Evolutionary conservation across 2,329 filamentous ascomycete genomes (phyloP), one percentile per base, ranked within the genome.

Genomic region (Penicillium hesseltinei): DNA sequence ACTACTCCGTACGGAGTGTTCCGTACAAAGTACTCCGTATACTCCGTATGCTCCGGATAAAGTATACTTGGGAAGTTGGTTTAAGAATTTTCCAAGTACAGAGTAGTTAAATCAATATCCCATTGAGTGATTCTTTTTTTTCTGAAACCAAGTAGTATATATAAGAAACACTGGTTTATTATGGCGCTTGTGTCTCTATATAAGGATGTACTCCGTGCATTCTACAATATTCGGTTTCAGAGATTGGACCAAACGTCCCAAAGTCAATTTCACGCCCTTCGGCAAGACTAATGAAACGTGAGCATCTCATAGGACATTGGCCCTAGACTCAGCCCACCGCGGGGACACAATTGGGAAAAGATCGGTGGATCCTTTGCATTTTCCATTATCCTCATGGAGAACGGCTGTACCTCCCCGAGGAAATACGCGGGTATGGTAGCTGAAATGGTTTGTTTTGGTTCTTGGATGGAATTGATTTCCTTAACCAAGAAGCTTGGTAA

Each of bases 201-300:
- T 25, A 42, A 43, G 15, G 11, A 15, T 10, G 13, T 17, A 17
- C 36, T 21, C n/a, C n/a, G n/a, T 19, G n/a, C 40, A 17, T 25
- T 42, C 21, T 5, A 17, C 1, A 25, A 5, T 39, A 39, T 21
- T 39, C n/a, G 2, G 36, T 39, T 39, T 39, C 36, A 39, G n/a
- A 11, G 35, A 38, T n/a, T 11, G 36, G 36, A 42, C 23, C 8
- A 21, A 29, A 36, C 23, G 11, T 38, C n/a, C 7, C 25, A 65
- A 66, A 65, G 54, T 67, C 59, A 65, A 66, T 61, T 66, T 67
- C 57, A 66, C 65, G 65, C 65, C 65, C 64, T 67, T 67, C 60
- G 63, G 60, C 53, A 60, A 54, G 58, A 51, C 65, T 66, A 67
- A 54, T 27, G 43, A 43, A 45, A 60, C 58, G 61, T 11, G 48